These are phyloP conservation scores for Pyrenophora graminea DNA, from an alignment of 2,329 filamentous ascomycete genomes.

Conservation along the genomic window DNA sequence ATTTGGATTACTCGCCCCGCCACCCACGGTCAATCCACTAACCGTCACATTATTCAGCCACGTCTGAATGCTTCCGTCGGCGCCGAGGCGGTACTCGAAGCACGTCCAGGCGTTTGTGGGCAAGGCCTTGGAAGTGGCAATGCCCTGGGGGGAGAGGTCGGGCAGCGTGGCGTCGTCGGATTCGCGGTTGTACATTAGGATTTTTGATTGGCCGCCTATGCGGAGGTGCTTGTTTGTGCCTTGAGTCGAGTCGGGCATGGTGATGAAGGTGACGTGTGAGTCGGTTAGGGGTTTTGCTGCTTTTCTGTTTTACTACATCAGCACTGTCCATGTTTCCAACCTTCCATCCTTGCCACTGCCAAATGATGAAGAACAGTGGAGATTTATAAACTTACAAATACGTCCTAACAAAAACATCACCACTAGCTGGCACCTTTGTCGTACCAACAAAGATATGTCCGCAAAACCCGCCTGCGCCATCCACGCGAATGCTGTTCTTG, in stretches of 20 bases:
- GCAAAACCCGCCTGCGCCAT: slow-evolving; percentile 63
- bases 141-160: slow-evolving; percentile 63
- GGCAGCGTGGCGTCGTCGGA: slow-evolving; percentile 66
- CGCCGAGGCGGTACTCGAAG: slow-evolving; percentile 64
- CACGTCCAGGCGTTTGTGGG: slow-evolving; percentile 60
- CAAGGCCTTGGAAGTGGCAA: slow-evolving; percentile 58
- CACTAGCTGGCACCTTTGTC: slow-evolving; percentile 57
- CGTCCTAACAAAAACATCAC: slow-evolving; percentile 61
- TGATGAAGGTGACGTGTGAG: slow-evolving; percentile 66
- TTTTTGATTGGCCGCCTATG: slow-evolving; percentile 64
- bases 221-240: slow-evolving; percentile 63
- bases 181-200: slow-evolving; percentile 69
- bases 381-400: slow-evolving; percentile 51
- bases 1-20: slow-evolving; percentile 57
- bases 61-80: slow-evolving; percentile 63
- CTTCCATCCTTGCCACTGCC: too few relatives aligned
- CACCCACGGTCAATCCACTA: slow-evolving; percentile 55
- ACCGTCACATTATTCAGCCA: slow-evolving; percentile 62
- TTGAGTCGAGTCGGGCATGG: slow-evolving; percentile 63
- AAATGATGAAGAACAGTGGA: too few relatives aligned
- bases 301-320: slow-evolving; percentile 49
- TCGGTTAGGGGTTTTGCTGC: slow-evolving; percentile 61
- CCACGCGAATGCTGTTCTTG: slow-evolving; percentile 76
- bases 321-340: too few relatives aligned
- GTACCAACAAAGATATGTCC: slow-evolving; percentile 65